phyloP scores from a whole-genome alignment of 2,329 filamentous ascomycete species.

The Pleomassaria siparia region DNA sequence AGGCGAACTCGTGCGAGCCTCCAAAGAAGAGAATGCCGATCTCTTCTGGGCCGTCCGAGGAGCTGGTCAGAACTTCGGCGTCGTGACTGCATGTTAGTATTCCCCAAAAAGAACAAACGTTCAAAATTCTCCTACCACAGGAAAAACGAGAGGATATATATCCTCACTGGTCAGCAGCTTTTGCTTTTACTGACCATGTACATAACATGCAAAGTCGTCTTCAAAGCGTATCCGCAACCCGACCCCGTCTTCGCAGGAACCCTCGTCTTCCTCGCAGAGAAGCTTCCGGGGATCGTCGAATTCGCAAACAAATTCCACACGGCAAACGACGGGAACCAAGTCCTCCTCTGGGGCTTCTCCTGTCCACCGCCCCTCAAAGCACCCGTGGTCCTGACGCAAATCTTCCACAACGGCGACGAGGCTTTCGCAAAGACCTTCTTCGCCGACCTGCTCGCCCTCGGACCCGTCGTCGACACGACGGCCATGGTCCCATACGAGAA shows the following conservation, averaged over 20 bases:
- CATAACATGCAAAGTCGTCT: neutral
- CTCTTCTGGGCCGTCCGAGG: slow-evolving; percentile 47
- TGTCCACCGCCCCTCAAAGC: slow-evolving; percentile 30
- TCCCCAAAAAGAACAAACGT: no score
- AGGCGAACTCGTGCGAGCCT: slow-evolving; percentile 39
- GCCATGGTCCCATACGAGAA: slow-evolving; percentile 34
- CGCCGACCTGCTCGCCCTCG: slow-evolving; percentile 27
- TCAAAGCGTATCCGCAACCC: slow-evolving; percentile 23
- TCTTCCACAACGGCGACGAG: slow-evolving; percentile 42
- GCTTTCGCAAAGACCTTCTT: slow-evolving; percentile 31
- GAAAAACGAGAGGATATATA: no score
- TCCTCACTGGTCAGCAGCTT: no score
- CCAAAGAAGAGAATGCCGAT: slow-evolving; percentile 22
- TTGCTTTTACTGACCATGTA: no score
- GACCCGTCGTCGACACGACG: slow-evolving; percentile 26
- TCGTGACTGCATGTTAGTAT: slow-evolving; percentile 39
- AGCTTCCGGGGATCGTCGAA: slow-evolving; percentile 25
- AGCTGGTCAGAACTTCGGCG: slow-evolving; percentile 40
- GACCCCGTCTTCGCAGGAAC: slow-evolving; percentile 38
- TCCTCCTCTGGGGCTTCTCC: slow-evolving; percentile 28
- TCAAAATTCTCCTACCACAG: no score
- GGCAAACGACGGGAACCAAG: slow-evolving; percentile 31
- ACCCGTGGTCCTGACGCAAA: slow-evolving; percentile 29
- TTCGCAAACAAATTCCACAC: slow-evolving; percentile 35
- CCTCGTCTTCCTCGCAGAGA: slow-evolving; percentile 38